Evolutionary conservation across 352 stramenopile genomes (phyloP).

Genomic region (Phytophthora tentaculata): DNA sequence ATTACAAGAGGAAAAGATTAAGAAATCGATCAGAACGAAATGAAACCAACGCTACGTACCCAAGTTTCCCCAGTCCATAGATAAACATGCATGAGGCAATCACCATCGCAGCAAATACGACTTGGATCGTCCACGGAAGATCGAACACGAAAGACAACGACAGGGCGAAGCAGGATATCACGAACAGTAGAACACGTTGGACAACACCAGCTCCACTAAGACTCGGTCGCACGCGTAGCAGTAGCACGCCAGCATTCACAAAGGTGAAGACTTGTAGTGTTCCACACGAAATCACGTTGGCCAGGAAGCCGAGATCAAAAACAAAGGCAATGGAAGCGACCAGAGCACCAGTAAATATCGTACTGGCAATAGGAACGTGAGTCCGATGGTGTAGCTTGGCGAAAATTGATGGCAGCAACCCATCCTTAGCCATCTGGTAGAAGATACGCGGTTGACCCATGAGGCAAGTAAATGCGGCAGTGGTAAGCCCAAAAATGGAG

Average conservation of each 20-base stretch:
- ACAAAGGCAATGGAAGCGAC: constrained; percentile 85
- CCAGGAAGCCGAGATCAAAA: constrained; percentile 91
- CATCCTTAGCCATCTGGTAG: constrained; percentile 92
- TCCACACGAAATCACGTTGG: constrained; percentile 92
- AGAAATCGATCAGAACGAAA: background rate
- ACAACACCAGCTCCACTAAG: constrained; percentile 49
- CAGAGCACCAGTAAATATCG: constrained; percentile 89
- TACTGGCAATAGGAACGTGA: constrained; percentile 78
- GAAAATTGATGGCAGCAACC: constrained; percentile 71
- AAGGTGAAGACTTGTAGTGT: constrained; percentile 94
- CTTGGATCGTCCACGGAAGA: constrained; percentile 57
- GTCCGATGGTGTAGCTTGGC: constrained; percentile 64
- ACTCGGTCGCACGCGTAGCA: constrained; percentile 72
- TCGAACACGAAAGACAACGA: constrained; percentile 78
- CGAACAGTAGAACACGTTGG: constrained; percentile 64
- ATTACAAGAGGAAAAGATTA: constrained; percentile 6
- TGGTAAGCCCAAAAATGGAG: constrained; percentile 93
- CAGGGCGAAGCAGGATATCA: constrained; percentile 59
- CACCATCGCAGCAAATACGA: constrained; percentile 38
- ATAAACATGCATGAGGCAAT: constrained; percentile 57
- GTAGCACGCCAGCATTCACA: constrained; percentile 90
- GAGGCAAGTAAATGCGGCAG: constrained; percentile 90
- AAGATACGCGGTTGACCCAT: constrained; percentile 94
- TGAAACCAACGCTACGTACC: constrained; percentile 29
- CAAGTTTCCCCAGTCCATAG: constrained; percentile 62